These are phyloP conservation scores for Euphorbia peplus DNA, from an alignment of 345 rosid species.

Conservation along the genomic window DNA sequence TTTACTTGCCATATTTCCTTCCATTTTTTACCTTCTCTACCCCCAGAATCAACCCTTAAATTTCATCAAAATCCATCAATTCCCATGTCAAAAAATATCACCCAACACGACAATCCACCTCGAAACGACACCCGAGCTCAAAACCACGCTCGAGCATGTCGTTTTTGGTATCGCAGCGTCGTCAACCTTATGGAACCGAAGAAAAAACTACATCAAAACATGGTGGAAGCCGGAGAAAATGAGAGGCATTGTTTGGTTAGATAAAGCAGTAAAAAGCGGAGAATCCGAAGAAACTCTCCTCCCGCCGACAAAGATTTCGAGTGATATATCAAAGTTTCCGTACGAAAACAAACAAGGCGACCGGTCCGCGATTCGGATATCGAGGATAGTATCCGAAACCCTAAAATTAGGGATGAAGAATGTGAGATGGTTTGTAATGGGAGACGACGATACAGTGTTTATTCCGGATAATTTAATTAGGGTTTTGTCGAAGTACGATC, in stretches of 20 bases:
- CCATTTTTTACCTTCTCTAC: not conserved
- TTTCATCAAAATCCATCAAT: not conserved
- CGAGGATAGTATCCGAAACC: slow-evolving; percentile 65
- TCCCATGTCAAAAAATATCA: not conserved
- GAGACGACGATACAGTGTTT: slow-evolving; percentile 82
- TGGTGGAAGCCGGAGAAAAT: slow-evolving; percentile 64
- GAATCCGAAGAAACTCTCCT: slow-evolving; percentile 24
- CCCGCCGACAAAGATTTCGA: slow-evolving; percentile 52
- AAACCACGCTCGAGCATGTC: slow-evolving; percentile 48
- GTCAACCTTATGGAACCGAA: slow-evolving; percentile 51
- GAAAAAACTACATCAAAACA: slow-evolving; percentile 61
- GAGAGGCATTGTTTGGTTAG: slow-evolving; percentile 78
- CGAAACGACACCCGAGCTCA: not conserved
- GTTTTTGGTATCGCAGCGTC: slow-evolving; percentile 79
- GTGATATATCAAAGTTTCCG: slow-evolving; percentile 44
- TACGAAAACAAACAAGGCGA: slow-evolving; percentile 45
- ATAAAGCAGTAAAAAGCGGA: slow-evolving; percentile 32
- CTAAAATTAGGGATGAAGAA: slow-evolving; percentile 41
- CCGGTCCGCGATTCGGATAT: slow-evolving; percentile 60
- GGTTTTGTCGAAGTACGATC: slow-evolving; percentile 68
- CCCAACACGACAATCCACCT: not conserved
- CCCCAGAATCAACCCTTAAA: not conserved
- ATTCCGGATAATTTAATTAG: slow-evolving; percentile 56
- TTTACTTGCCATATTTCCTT: not conserved
- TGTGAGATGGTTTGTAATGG: slow-evolving; percentile 85